Percentiles rank a stretch among this genome's conserved stretches.
phyloP scores from a whole-genome alignment of 116 monocot genomes.

The Iris pallida region DNA sequence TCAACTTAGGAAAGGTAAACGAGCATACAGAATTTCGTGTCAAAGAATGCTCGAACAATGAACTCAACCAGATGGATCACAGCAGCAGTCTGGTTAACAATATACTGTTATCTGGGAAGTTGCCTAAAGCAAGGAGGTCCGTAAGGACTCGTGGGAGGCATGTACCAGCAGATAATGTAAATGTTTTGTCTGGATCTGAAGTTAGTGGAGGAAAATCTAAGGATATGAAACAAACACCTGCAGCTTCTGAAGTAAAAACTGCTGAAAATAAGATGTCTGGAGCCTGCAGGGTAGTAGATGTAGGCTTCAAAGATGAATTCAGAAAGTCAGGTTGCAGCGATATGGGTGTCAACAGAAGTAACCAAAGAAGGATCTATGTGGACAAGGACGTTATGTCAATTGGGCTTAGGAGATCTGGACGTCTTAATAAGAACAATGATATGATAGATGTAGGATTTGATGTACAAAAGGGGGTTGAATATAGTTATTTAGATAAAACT shows the following conservation, averaged over 20 bases:
- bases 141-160: neutral
- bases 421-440: conserved; percentile 5
- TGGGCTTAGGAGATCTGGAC: conserved; percentile 11
- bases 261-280: neutral
- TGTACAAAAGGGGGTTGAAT: conserved; percentile 1
- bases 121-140: conserved; percentile 4
- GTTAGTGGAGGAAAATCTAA: neutral
- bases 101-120: neutral
- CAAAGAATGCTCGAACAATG: no score
- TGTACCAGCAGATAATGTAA: neutral
- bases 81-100: no score
- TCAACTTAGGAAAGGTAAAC: no score
- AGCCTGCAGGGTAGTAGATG: neutral
- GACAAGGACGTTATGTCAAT: neutral
- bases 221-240: neutral
- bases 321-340: conserved; percentile 1
- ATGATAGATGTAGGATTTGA: neutral
- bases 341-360: conserved; percentile 1
- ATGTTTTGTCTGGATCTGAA: conserved; percentile 1
- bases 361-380: conserved; percentile 1
- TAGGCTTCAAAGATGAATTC: neutral
- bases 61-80: no score
- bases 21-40: no score
- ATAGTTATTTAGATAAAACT: neutral
- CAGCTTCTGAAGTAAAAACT: neutral